phyloP scores from a whole-genome alignment of 2,329 filamentous ascomycete genomes.

The Raffaelea albimanens region DNA sequence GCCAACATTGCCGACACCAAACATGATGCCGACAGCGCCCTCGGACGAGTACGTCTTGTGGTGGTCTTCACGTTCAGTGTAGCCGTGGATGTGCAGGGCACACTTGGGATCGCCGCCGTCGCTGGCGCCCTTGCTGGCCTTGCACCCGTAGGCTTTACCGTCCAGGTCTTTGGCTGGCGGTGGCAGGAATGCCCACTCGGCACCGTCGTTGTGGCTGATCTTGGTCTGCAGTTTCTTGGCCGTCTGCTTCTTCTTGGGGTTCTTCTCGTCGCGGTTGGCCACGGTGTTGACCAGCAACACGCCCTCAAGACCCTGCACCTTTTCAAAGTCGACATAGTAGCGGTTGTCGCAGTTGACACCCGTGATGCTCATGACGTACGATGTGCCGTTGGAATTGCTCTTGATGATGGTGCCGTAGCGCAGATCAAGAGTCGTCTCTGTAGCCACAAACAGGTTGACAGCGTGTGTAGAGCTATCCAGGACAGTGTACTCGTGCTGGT shows the following conservation, averaged over 20 bases:
- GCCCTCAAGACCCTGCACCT: constrained; percentile 85
- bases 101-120: constrained; percentile 56
- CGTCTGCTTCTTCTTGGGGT: constrained; percentile 20
- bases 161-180: constrained; percentile 65
- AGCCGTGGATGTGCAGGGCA: constrained; percentile 86
- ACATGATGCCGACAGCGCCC: constrained; percentile 82
- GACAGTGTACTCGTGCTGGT: constrained; percentile 81
- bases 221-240: constrained; percentile 77
- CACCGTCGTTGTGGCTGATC: constrained; percentile 95
- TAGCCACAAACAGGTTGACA: constrained; percentile 86
- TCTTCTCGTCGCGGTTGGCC: constrained; percentile 61
- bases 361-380: constrained; percentile 74
- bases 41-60: constrained; percentile 80
- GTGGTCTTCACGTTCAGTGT: constrained; percentile 79
- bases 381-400: constrained; percentile 97
- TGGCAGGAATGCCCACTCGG: constrained; percentile 69
- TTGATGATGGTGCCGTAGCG: constrained; percentile 86
- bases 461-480: constrained; percentile 92
- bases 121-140: constrained; percentile 18
- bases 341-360: constrained; percentile 70
- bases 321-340: constrained; percentile 92
- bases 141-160: constrained; percentile 61
- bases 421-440: constrained; percentile 52
- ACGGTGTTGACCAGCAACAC: constrained; percentile 83
- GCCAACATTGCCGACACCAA: constrained; percentile 88